Evolutionary conservation across 345 rosid species (phyloP), one percentile per base, ranked within the genome.

Genomic region (Luvunga scandens): DNA sequence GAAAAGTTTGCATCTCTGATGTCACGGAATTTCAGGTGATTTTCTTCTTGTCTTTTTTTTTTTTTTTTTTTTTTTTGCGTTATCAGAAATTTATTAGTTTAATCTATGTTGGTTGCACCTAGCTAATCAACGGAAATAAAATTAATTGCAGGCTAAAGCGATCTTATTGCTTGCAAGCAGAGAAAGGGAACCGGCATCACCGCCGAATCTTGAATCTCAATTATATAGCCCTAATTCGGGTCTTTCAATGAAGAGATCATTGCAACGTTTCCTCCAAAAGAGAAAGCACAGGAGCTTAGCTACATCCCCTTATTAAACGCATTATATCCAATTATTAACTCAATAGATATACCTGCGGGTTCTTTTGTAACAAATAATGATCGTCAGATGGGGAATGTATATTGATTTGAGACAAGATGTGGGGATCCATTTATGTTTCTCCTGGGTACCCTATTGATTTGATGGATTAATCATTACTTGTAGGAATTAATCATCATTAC

Each of bases 11-110:
- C 34, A 90, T 86, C 30, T 85, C 73, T 34, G 84, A 89, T 73
- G 94, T 81, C 56, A 85, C 87, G 9, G 88, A 89, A 38, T 31
- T 82, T 10, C 90, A 90, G 87, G 91, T 86, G 72, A 1, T 63
- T 62, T 39, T 18, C 3, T n/a, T 36, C 56, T 25, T 18, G 0
- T 2, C 10, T 16, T 9, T 36, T 36, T 65, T 25, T 18, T 1
- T 2, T 18, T 16, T 9, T 36, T 36, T 34, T 34, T 34, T 36
- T 36, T 7, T 36, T 1, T 45, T 45, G 50, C 18, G 18, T 3
- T 45, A 45, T 45, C 5, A 45, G 50, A 13, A 45, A 45, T 45
- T 45, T 45, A 13, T 45, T 42, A 42, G 48, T 12, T 12, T 10
- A 42, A 12, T 42, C 7, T 10, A 7, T 12, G 12, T 21, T 33